Percentiles rank a stretch among this genome's conserved stretches.
These are phyloP conservation scores for Musa acuminata DNA, from an alignment of 176 grass and related monocot genomes.

Conservation along the genomic window DNA sequence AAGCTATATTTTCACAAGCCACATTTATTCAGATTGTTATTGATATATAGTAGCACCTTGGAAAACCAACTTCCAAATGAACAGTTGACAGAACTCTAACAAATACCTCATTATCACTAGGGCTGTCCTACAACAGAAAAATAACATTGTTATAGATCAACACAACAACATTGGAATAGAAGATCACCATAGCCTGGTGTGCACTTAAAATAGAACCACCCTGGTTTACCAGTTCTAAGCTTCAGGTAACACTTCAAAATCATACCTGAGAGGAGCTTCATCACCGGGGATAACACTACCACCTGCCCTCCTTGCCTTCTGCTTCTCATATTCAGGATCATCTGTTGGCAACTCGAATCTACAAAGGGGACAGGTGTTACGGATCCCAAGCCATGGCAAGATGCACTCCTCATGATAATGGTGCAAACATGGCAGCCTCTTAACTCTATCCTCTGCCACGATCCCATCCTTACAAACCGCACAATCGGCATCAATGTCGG, in stretches of 20 bases:
- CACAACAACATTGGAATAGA: not conserved
- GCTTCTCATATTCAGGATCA: slow-evolving; percentile 4
- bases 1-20: not conserved
- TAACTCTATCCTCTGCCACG: not conserved
- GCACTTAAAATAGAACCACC: not conserved
- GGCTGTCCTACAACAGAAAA: not conserved
- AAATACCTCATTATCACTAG: not conserved
- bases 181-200: not conserved
- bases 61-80: slow-evolving; percentile 3
- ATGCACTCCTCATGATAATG: slow-evolving; percentile 7
- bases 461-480: slow-evolving; percentile 63
- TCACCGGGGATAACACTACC: not conserved
- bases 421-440: not conserved
- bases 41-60: not conserved
- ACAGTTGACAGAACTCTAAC: not conserved
- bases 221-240: not conserved
- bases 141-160: no score
- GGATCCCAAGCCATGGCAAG: not conserved
- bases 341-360: slow-evolving; percentile 1
- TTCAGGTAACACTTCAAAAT: slow-evolving; percentile 5
- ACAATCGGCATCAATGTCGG: slow-evolving; percentile 30
- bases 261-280: not conserved
- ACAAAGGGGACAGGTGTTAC: slow-evolving; percentile 5
- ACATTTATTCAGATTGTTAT: not conserved
- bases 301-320: not conserved